Conservation (phyloP, 2,329 filamentous ascomycete genomes). For the Sarocladiaceae sp. region DNA sequence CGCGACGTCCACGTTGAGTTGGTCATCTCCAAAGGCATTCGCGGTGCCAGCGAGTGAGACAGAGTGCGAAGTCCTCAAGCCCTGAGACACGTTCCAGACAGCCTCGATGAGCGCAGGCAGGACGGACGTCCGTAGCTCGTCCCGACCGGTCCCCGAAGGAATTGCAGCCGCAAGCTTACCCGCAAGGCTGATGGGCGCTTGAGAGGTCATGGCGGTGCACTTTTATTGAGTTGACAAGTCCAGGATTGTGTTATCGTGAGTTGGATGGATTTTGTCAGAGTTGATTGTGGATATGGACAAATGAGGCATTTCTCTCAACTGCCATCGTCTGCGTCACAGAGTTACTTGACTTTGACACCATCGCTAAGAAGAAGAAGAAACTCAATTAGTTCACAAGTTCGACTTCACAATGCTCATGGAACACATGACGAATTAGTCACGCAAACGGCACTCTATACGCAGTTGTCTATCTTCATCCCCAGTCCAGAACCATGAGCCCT, state of each 20-base stretch:
- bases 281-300: too few relatives aligned
- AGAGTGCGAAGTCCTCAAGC: slow-evolving; percentile 12
- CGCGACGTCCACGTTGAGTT: slow-evolving; percentile 51
- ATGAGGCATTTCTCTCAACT: slow-evolving; percentile 5
- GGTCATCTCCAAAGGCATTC: slow-evolving; percentile 53
- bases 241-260: too few relatives aligned
- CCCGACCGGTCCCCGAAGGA: neutral
- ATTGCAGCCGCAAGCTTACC: neutral
- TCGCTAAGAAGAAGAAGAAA: neutral
- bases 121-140: slow-evolving; percentile 33
- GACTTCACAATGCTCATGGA: too few relatives aligned
- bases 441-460: too few relatives aligned
- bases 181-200: too few relatives aligned
- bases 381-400: too few relatives aligned
- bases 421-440: too few relatives aligned
- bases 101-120: slow-evolving; percentile 41
- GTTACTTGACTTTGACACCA: neutral
- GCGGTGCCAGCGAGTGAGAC: slow-evolving; percentile 41
- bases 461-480: too few relatives aligned
- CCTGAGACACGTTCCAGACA: slow-evolving; percentile 36
- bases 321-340: neutral
- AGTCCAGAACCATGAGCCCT: too few relatives aligned
- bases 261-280: too few relatives aligned
- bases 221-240: too few relatives aligned
- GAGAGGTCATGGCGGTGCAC: too few relatives aligned